phyloP scores from a whole-genome alignment of 345 rosid genomes.

The Salix brachista region DNA sequence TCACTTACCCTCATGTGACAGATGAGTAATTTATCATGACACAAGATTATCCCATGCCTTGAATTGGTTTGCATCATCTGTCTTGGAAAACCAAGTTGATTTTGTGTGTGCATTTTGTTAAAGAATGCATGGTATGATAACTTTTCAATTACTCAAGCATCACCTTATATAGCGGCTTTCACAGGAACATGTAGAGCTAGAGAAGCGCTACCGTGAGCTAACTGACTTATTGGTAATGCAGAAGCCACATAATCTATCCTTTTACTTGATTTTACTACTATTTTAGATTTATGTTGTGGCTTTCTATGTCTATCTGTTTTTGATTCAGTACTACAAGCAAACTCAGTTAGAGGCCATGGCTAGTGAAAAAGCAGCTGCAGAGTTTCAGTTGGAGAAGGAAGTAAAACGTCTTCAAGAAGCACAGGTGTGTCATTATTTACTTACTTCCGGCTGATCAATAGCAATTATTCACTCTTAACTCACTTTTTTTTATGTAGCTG shows the following conservation, averaged over 20 bases:
- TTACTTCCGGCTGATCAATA: constrained; percentile 12
- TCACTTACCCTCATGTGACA: neutral
- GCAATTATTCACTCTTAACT: constrained; percentile 7
- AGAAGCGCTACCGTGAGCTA: constrained; percentile 94
- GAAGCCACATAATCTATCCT: constrained; percentile 10
- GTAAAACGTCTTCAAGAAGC: constrained; percentile 75
- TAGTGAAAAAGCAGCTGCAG: constrained; percentile 98
- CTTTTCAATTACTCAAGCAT: constrained; percentile 5
- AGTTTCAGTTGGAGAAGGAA: constrained; percentile 97
- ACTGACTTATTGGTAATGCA: constrained; percentile 91
- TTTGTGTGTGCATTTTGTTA: neutral
- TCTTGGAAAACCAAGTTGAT: neutral
- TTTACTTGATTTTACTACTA: neutral
- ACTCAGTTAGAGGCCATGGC: constrained; percentile 96
- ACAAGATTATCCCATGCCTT: neutral
- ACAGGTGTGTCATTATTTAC: constrained; percentile 46
- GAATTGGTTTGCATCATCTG: neutral
- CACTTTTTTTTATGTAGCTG: neutral
- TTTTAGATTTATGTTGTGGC: constrained; percentile 2
- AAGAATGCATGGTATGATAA: neutral
- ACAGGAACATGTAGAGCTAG: constrained; percentile 98
- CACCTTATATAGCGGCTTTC: constrained; percentile 17
- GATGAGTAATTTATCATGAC: neutral
- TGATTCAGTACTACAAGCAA: constrained; percentile 91
- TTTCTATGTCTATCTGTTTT: constrained; percentile 4